Percentiles rank a stretch among this genome's conserved stretches.
phyloP scores from a whole-genome alignment of 108 stramenopile genomes.

The Stephanodiscus minutulus region DNA sequence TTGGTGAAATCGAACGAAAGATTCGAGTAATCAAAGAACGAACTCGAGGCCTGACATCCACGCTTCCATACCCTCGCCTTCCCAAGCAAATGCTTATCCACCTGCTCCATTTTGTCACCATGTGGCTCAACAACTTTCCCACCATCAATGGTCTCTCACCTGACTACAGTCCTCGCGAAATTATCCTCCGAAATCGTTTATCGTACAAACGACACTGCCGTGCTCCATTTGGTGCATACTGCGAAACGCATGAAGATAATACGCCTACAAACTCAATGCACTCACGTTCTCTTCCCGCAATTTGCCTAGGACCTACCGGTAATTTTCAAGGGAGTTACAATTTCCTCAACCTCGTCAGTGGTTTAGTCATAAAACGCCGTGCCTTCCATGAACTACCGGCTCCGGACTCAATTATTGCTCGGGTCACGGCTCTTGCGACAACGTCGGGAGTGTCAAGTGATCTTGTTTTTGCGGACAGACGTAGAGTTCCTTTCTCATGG shows the following conservation, averaged over 20 bases:
- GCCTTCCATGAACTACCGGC: too few relatives aligned
- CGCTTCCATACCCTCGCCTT: too few relatives aligned
- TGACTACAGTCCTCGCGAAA: conserved; percentile 16
- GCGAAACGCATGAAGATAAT: conserved; percentile 14
- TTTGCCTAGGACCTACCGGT: conserved; percentile 22
- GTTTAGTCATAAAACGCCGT: too few relatives aligned
- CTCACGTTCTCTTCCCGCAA: background rate
- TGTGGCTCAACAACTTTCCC: conserved; percentile 39
- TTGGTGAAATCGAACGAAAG: conserved; percentile 47
- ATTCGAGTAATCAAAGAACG: conserved; percentile 50
- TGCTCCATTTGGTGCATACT: conserved; percentile 8
- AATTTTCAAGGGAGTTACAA: too few relatives aligned
- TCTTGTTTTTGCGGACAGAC: too few relatives aligned
- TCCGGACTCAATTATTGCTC: too few relatives aligned
- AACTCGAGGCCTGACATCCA: conserved; percentile 9
- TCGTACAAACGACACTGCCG: background rate
- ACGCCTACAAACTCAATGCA: background rate
- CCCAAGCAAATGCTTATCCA: conserved; percentile 28
- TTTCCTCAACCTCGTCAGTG: too few relatives aligned
- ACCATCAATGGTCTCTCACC: conserved; percentile 7
- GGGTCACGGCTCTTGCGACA: too few relatives aligned
- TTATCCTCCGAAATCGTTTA: conserved; percentile 7
- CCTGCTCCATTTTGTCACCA: conserved; percentile 10
- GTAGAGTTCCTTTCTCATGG: too few relatives aligned
- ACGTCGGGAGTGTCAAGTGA: too few relatives aligned